phyloP scores from a whole-genome alignment of 768 basidiomycete species.

The Sporobolomyces roseus region DNA sequence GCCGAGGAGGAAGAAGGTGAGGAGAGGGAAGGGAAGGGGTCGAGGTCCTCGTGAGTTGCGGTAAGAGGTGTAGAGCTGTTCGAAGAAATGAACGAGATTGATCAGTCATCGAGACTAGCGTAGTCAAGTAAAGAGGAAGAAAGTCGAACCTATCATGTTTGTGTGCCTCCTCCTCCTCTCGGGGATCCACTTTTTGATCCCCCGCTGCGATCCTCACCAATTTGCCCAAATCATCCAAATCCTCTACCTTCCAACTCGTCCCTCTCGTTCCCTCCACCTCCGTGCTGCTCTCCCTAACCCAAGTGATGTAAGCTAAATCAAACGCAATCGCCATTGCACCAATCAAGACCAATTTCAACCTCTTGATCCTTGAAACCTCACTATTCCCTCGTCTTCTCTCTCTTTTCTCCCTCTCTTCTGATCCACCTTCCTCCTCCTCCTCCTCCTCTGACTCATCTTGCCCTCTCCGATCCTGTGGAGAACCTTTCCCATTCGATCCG shows the following conservation, averaged over 20 bases:
- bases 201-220: constrained; percentile 6
- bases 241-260: background rate
- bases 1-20: background rate
- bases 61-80: too few relatives aligned
- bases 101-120: background rate
- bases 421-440: background rate
- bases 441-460: background rate
- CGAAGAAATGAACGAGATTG: background rate
- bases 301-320: constrained; percentile 25
- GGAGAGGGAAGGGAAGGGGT: background rate
- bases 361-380: background rate
- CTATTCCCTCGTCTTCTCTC: background rate
- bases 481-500: background rate
- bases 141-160: background rate
- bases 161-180: background rate
- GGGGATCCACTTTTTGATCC: background rate
- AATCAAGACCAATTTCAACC: constrained; percentile 9
- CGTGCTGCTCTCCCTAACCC: constrained; percentile 6
- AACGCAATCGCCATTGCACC: constrained; percentile 33
- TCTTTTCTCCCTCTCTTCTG: too few relatives aligned
- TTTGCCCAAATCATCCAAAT: constrained; percentile 25
- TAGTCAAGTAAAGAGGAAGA: too few relatives aligned
- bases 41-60: background rate
- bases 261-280: background rate
- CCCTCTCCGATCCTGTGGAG: background rate